Evolutionary conservation across 139 green algal genomes (phyloP).

Genomic region (Nannochloris sp.): DNA sequence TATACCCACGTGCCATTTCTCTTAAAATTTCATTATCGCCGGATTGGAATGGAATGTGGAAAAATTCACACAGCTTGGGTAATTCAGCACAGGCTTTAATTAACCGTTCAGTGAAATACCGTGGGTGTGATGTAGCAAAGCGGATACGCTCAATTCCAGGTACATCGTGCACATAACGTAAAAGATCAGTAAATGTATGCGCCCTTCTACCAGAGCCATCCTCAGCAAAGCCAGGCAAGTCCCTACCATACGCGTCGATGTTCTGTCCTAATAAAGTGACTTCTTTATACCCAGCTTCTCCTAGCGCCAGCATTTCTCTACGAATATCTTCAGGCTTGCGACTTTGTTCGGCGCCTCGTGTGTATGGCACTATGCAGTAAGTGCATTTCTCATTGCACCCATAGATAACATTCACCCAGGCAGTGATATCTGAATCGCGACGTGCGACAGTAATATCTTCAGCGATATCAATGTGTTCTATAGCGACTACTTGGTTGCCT

Average conservation of each 20-base stretch:
- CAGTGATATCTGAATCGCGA: conserved; percentile 76
- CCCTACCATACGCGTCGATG: conserved; percentile 91
- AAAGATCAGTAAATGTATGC: conserved; percentile 92
- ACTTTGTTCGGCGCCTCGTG: conserved; percentile 88
- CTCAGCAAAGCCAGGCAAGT: conserved; percentile 74
- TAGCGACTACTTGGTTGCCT: conserved; percentile 65
- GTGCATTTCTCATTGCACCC: conserved; percentile 98
- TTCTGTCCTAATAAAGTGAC: conserved; percentile 97
- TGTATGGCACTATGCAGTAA: conserved; percentile 97
- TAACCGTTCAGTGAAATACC: conserved; percentile 81
- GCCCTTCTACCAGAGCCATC: conserved; percentile 72
- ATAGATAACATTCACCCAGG: conserved; percentile 99
- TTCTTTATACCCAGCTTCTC: conserved; percentile 90
- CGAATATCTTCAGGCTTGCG: conserved; percentile 57
- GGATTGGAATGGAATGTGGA: conserved; percentile 95
- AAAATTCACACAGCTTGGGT: conserved; percentile 96
- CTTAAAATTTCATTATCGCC: conserved; percentile 90
- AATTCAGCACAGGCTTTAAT: conserved; percentile 85
- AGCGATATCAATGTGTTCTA: conserved; percentile 67
- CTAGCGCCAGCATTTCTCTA: conserved; percentile 76
- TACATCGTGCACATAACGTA: conserved; percentile 78
- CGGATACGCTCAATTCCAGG: conserved; percentile 90
- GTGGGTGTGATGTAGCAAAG: conserved; percentile 91
- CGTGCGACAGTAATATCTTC: conserved; percentile 88
- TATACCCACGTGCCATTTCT: conserved; percentile 88